A percentile compares a stretch with the other conserved stretches of the same genome.
Conservation (phyloP, 306 rosid genomes). For the Medicago arabica region DNA sequence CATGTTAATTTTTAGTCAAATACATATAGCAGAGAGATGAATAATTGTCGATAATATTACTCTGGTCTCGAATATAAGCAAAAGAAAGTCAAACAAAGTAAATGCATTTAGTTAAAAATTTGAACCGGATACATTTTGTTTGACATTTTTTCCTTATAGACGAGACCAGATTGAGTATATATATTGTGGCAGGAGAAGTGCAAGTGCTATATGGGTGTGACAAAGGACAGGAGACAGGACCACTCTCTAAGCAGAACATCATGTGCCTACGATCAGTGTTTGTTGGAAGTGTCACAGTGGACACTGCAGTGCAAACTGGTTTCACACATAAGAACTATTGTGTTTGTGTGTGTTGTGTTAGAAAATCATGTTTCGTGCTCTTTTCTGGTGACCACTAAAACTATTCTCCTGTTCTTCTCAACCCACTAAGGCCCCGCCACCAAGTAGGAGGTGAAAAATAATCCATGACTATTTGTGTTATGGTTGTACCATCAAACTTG, state of each 20-base stretch:
- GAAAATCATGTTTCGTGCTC: neutral
- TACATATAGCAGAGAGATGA: too few species aligned
- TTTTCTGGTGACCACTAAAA: slow-evolving; percentile 33
- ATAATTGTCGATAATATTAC: too few species aligned
- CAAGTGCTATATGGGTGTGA: slow-evolving; percentile 20
- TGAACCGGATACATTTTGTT: too few species aligned
- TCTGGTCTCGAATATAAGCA: too few species aligned
- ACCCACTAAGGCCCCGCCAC: slow-evolving; percentile 24
- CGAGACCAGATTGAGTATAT: too few species aligned
- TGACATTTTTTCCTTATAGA: too few species aligned
- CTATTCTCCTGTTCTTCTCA: slow-evolving; percentile 16
- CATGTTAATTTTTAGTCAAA: too few species aligned
- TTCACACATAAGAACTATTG: slow-evolving; percentile 16
- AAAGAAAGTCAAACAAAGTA: too few species aligned
- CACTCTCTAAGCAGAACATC: slow-evolving; percentile 46
- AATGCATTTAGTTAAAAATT: too few species aligned
- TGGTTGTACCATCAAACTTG: neutral
- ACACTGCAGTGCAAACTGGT: slow-evolving; percentile 43
- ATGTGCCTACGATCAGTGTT: slow-evolving; percentile 49
- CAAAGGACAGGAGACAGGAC: slow-evolving; percentile 48
- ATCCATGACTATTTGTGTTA: neutral
- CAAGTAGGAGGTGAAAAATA: slow-evolving; percentile 11
- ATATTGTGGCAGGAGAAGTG: slow-evolving; percentile 30
- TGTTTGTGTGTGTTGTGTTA: neutral
- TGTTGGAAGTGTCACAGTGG: slow-evolving; percentile 52